phyloP scores from a whole-genome alignment of 306 rosid species.

The Cicer yamashitae region DNA sequence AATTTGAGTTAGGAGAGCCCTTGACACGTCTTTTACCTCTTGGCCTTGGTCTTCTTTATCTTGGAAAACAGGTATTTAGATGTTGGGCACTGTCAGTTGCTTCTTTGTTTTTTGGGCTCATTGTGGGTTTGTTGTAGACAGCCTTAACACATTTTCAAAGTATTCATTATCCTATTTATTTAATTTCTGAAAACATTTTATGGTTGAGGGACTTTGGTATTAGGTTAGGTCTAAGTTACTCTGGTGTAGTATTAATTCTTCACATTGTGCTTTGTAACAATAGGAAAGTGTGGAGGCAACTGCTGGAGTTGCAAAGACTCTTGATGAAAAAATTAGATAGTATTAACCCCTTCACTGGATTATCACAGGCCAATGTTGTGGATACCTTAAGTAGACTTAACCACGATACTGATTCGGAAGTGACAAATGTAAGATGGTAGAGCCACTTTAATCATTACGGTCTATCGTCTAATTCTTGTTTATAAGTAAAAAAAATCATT shows the following conservation, averaged over 20 bases:
- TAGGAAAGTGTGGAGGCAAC: conserved; percentile 96
- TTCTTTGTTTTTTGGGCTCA: not conserved
- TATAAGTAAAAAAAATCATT: conserved; percentile 31
- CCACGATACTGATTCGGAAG: conserved; percentile 96
- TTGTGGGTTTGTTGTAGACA: not conserved
- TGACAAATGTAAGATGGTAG: conserved; percentile 78
- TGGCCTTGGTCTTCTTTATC: conserved; percentile 92
- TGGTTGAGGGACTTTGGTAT: conserved; percentile 1
- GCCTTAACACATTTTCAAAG: not conserved
- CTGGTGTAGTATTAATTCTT: conserved; percentile 17
- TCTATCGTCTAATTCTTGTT: conserved; percentile 20
- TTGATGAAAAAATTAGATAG: conserved; percentile 86
- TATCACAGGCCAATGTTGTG: conserved; percentile 82
- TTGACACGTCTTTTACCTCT: conserved; percentile 84
- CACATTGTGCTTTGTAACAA: conserved; percentile 23
- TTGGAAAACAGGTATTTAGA: conserved; percentile 82
- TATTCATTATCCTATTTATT: not conserved
- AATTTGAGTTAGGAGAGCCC: conserved; percentile 84
- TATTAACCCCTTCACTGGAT: conserved; percentile 44
- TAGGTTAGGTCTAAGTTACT: conserved; percentile 22
- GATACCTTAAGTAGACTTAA: conserved; percentile 92
- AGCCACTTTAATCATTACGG: not conserved
- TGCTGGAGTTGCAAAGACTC: conserved; percentile 88
- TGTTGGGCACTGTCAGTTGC: conserved; percentile 13
- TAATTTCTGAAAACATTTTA: conserved; percentile 29